A percentile compares a stretch with the other conserved stretches of the same genome.
These are phyloP conservation scores for Fusarium sublunatum DNA, from an alignment of 2,329 filamentous ascomycete species.

Conservation along the genomic window DNA sequence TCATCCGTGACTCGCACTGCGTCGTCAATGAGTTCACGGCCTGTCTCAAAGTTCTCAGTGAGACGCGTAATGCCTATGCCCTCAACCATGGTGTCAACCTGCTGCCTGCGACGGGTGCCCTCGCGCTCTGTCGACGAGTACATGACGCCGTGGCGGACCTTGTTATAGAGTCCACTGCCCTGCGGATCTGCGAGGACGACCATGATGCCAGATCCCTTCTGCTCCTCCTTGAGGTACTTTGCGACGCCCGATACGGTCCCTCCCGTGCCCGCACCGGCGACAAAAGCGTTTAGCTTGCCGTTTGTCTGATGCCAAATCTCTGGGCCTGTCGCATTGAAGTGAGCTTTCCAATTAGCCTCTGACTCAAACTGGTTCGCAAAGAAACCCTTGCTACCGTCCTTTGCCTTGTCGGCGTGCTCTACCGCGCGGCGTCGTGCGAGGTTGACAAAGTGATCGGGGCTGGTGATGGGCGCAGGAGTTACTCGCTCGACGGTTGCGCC, in stretches of 20 bases:
- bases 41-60: slow-evolving; percentile 92
- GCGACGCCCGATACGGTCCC: slow-evolving; percentile 92
- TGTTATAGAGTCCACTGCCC: slow-evolving; percentile 92
- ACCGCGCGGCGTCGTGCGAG: slow-evolving; percentile 80
- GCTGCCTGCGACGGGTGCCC: slow-evolving; percentile 86
- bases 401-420: slow-evolving; percentile 72
- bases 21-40: slow-evolving; percentile 87
- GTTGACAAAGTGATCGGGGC: slow-evolving; percentile 94
- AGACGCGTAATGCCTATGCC: slow-evolving; percentile 94
- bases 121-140: slow-evolving; percentile 90
- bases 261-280: slow-evolving; percentile 93
- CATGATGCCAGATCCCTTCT: slow-evolving; percentile 67
- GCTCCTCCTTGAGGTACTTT: slow-evolving; percentile 79
- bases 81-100: slow-evolving; percentile 96
- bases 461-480: slow-evolving; percentile 91
- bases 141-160: slow-evolving; percentile 93
- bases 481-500: slow-evolving; percentile 95
- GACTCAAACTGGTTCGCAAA: slow-evolving; percentile 98
- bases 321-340: slow-evolving; percentile 84
- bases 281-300: slow-evolving; percentile 83
- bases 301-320: slow-evolving; percentile 86
- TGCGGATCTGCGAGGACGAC: slow-evolving; percentile 93
- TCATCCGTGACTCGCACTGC: slow-evolving; percentile 88
- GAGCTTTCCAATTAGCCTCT: slow-evolving; percentile 86
- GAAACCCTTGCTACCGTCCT: slow-evolving; percentile 78